A percentile compares a stretch with the other conserved stretches of the same genome.
Conservation (phyloP, 2,329 filamentous ascomycete species). For the Rhynchosporium agropyri region DNA sequence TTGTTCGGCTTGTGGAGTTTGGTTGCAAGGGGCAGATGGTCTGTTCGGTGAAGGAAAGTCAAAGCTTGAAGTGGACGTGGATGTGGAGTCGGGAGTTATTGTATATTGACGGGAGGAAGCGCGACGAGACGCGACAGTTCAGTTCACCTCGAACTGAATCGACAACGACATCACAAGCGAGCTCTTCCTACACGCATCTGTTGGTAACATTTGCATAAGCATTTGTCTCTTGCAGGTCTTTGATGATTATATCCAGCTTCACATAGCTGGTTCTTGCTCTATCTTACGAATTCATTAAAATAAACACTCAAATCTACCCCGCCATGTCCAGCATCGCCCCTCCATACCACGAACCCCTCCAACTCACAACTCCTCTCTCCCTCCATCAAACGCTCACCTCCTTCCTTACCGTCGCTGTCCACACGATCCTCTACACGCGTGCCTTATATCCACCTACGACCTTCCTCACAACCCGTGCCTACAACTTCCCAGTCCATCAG, state of each 20-base stretch:
- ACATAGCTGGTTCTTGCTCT: neutral
- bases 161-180: neutral
- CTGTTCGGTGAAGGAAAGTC: neutral
- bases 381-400: slow-evolving; percentile 62
- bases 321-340: slow-evolving; percentile 15
- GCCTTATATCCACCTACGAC: slow-evolving; percentile 65
- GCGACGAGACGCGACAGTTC: slow-evolving; percentile 6
- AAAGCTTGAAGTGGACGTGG: neutral
- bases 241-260: neutral
- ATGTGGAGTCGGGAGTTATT: neutral
- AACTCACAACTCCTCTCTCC: slow-evolving; percentile 47
- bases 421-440: slow-evolving; percentile 71
- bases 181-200: neutral
- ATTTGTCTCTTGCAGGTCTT: neutral
- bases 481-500: slow-evolving; percentile 72
- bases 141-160: neutral
- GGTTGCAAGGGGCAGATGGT: slow-evolving; percentile 5
- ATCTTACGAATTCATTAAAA: neutral
- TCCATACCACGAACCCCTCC: slow-evolving; percentile 26
- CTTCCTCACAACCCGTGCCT: slow-evolving; percentile 68
- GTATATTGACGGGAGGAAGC: slow-evolving; percentile 1
- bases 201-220: neutral
- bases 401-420: slow-evolving; percentile 70
- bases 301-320: slow-evolving; percentile 5
- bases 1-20: neutral